Evolutionary conservation across 257 asterid genomes (phyloP).

Genomic region (Nicotiana tomentosiformis): DNA sequence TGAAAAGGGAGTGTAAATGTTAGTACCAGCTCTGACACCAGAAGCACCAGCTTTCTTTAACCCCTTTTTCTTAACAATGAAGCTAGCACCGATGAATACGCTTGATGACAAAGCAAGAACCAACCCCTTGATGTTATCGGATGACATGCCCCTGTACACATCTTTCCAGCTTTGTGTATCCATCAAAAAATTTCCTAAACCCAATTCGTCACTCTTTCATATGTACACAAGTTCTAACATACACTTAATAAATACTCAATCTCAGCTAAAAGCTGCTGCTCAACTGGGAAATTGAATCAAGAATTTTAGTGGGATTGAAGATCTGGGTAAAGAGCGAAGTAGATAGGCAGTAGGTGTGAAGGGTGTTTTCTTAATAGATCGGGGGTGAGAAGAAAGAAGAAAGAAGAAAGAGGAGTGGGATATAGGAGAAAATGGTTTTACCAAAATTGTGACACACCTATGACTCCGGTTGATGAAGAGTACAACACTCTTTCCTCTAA

Average conservation of each 20-base stretch:
- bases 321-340: neutral
- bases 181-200: neutral
- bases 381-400: neutral
- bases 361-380: neutral
- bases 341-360: neutral
- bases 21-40: conserved; percentile 70
- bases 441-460: neutral
- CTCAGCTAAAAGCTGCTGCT: neutral
- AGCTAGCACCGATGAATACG: conserved; percentile 74
- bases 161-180: conserved; percentile 22
- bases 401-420: neutral
- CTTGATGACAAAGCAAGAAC: conserved; percentile 76
- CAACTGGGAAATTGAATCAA: too few species aligned
- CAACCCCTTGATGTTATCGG: conserved; percentile 70
- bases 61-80: conserved; percentile 88
- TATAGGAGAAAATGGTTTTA: neutral
- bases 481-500: neutral
- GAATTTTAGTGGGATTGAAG: neutral
- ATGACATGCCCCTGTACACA: conserved; percentile 65
- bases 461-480: neutral
- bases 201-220: neutral
- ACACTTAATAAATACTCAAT: neutral
- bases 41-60: conserved; percentile 80
- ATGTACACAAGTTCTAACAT: neutral
- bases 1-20: neutral